Base-by-base conservation (phyloP, 805 yeast species). In the Hanseniaspora lindneri region DNA sequence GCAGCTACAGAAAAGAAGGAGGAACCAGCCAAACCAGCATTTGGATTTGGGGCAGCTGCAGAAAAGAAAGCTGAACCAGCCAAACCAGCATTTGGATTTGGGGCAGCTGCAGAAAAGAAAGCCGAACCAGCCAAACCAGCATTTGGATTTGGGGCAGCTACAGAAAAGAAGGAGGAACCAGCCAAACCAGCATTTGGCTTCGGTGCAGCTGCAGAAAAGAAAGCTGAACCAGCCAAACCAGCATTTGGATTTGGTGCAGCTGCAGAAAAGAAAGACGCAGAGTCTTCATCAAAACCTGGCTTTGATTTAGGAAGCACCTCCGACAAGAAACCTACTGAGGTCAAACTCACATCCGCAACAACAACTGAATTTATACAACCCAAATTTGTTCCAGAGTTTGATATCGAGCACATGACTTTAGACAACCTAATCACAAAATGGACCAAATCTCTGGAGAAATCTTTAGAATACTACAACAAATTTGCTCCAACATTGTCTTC, bases 381-480 rank as follows among this genome's bases (percentile, higher is more conserved):
- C 20, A 46, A 46, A 14, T 46, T 46, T 46, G 80, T 86, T 4
- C 72, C 78, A 50, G 82, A 83, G 28, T 73, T 86, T 3, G 77
- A 94, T 4, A 73, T 92, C 32, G 87, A 84, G 57, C 92, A 92
- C 65, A 86, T 86, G 62, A 86, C 96, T 1, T 69, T 92, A 59
- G 97, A 92, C 58, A 97, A 92, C 61, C 72, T 92, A 55, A 83
- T 92, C 37, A 76, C 87, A 13, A 87, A 83, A 64, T 92, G 98
- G 98, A 83, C 96, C 0, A 77, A 78, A 49, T 94, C 92, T 55
- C 66, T 92, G 51, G 71, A 89, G 1, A 72, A 75, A 13, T 77
- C 92, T 0, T 75, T 89, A 2, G 71, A 73, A 23, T 79, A 83
- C 32, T 92, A 88, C 65, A 80, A 80, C 51, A 65, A 71, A 11